Conservation (phyloP, 1,139 yeast genomes). For the Sugiyamaella japonica region DNA sequence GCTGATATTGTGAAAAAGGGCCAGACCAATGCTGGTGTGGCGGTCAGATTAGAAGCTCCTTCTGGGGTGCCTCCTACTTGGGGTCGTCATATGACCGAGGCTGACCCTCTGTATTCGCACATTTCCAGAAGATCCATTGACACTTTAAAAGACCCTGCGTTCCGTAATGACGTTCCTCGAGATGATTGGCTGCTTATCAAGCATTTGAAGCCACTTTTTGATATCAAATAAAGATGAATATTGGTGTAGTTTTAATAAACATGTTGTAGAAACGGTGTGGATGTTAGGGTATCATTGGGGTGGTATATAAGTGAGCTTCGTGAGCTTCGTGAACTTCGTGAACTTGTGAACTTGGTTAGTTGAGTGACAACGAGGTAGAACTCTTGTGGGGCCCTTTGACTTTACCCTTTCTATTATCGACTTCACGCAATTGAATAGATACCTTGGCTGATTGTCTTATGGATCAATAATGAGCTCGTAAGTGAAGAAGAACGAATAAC, state of each 20-base stretch:
- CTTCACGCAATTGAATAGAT: no score
- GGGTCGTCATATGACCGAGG: slow-evolving; percentile 99
- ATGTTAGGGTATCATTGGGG: not conserved
- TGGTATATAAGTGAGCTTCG: not conserved
- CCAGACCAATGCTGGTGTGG: slow-evolving; percentile 96
- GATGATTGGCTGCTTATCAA: slow-evolving; percentile 94
- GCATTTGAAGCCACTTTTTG: slow-evolving; percentile 84
- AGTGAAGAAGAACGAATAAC: not conserved
- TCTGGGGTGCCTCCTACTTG: slow-evolving; percentile 86
- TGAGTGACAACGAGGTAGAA: no score
- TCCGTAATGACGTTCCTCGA: slow-evolving; percentile 88
- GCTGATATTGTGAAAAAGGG: slow-evolving; percentile 83
- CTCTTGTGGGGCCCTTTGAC: no score
- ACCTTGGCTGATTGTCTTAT: not conserved
- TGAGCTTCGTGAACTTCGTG: not conserved
- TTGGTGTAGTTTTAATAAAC: not conserved
- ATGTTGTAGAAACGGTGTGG: not conserved
- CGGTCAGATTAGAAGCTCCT: slow-evolving; percentile 94
- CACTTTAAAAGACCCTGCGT: slow-evolving; percentile 97
- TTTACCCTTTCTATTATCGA: no score
- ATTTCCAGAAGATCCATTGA: slow-evolving; percentile 88
- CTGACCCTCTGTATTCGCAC: slow-evolving; percentile 83
- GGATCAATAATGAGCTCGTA: not conserved
- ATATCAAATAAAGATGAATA: slow-evolving; percentile 53
- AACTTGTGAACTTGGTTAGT: not conserved